phyloP scores from a whole-genome alignment of 164 flowering plant species.

The Magnolia sinica region DNA sequence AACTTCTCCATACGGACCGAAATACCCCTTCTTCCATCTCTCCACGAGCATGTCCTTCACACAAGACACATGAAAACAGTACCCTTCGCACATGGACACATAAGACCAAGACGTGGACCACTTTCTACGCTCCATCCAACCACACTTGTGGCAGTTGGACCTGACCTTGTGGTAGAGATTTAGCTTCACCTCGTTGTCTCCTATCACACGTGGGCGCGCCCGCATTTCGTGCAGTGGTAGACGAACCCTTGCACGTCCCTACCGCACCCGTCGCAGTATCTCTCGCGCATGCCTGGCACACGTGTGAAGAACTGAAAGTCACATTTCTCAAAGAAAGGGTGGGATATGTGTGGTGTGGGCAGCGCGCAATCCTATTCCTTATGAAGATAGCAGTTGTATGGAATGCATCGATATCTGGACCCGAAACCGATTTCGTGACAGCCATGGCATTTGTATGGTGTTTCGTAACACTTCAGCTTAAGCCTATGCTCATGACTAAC shows the following conservation, averaged over 20 bases:
- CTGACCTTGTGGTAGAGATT: constrained; percentile 10
- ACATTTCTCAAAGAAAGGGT: constrained; percentile 21
- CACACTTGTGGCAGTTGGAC: constrained; percentile 19
- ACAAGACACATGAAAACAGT: constrained; percentile 26
- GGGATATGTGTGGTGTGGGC: constrained; percentile 6
- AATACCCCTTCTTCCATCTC: constrained; percentile 17
- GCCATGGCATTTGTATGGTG: constrained; percentile 28
- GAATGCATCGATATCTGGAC: constrained; percentile 20
- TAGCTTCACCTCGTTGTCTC: constrained; percentile 11
- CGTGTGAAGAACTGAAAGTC: constrained; percentile 14
- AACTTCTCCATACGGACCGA: not conserved
- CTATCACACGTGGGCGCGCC: constrained; percentile 7
- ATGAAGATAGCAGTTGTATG: constrained; percentile 29
- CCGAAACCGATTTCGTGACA: constrained; percentile 31
- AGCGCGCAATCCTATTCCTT: constrained; percentile 23
- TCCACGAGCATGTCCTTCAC: constrained; percentile 24
- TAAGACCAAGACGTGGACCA: constrained; percentile 25
- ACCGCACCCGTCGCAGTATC: constrained; percentile 28
- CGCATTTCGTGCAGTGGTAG: constrained; percentile 16
- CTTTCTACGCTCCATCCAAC: not conserved
- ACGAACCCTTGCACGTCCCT: constrained; percentile 22
- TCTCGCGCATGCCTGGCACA: not conserved
- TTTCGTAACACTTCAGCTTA: not conserved
- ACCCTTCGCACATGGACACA: constrained; percentile 7
- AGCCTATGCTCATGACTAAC: constrained; percentile 23